Conservation (phyloP, 208 protist genomes). For the Trypanosoma rangeli region DNA sequence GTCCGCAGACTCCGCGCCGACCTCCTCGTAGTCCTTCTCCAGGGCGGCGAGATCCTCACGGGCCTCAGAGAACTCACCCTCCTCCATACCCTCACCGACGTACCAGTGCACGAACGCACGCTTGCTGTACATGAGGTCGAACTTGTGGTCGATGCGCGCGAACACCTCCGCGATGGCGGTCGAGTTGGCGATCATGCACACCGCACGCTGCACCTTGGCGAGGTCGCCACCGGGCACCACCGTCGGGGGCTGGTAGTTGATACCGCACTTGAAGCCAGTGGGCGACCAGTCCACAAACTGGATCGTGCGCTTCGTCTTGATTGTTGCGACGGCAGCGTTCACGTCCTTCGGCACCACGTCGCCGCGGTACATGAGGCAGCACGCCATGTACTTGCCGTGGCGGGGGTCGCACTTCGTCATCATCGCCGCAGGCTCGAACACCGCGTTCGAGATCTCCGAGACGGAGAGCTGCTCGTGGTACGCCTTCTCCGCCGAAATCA, state of each 20-base stretch:
- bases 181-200: constrained; percentile 95
- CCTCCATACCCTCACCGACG: constrained; percentile 94
- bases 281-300: constrained; percentile 94
- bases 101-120: constrained; percentile 99
- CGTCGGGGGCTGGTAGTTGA: constrained; percentile 93
- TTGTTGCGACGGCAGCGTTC: constrained; percentile 95
- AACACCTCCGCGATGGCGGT: constrained; percentile 95
- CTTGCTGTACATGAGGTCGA: constrained; percentile 97
- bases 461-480: constrained; percentile 92
- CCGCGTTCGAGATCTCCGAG: constrained; percentile 96
- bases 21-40: constrained; percentile 95
- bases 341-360: constrained; percentile 97
- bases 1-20: constrained; percentile 88
- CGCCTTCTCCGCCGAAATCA: constrained; percentile 85
- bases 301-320: constrained; percentile 95
- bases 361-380: constrained; percentile 92
- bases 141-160: constrained; percentile 94
- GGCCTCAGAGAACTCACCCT: constrained; percentile 92
- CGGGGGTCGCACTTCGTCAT: constrained; percentile 88
- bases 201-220: constrained; percentile 93
- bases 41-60: constrained; percentile 96
- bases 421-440: constrained; percentile 99
- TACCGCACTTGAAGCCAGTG: constrained; percentile 73
- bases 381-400: constrained; percentile 65
- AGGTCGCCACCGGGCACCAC: too few species aligned